Conservation (phyloP, 1,284 basidiomycete genomes). For the Leccinum glutinopallens region DNA sequence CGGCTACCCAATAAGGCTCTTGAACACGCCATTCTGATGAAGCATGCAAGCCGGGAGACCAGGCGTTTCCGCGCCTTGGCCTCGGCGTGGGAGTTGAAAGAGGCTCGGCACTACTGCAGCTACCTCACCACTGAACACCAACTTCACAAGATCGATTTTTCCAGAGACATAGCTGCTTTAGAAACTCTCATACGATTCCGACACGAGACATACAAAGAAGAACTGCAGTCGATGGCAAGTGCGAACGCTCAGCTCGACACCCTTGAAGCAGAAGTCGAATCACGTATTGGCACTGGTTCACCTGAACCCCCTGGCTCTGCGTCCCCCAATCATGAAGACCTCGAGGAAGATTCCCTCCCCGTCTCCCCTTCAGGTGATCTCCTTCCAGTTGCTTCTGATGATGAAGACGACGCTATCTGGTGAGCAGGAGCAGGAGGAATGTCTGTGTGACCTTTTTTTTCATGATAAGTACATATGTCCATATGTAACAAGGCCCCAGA, state of each 20-base stretch:
- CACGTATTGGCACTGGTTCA: not conserved
- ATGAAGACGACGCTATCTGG: not conserved
- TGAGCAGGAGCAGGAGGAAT: too few relatives aligned
- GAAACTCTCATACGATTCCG: not conserved
- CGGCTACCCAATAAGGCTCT: not conserved
- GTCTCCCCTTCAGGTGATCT: not conserved
- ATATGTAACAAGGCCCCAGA: too few relatives aligned
- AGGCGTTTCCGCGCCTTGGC: too few relatives aligned
- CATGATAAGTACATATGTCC: too few relatives aligned
- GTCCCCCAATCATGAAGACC: not conserved
- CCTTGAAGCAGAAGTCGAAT: not conserved
- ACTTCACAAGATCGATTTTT: not conserved
- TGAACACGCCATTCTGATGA: not conserved
- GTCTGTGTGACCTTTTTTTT: too few relatives aligned
- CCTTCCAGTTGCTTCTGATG: not conserved
- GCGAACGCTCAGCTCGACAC: not conserved
- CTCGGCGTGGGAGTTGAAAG: too few relatives aligned
- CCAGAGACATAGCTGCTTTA: not conserved
- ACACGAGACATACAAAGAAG: not conserved
- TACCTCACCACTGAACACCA: too few relatives aligned
- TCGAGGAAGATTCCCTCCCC: not conserved
- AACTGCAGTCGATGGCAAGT: not conserved
- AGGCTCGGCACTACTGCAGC: too few relatives aligned
- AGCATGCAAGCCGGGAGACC: too few relatives aligned
- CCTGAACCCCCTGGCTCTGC: not conserved